Evolutionary conservation across 768 basidiomycete genomes (phyloP).

Genomic region (Aureoboletus auriporus): DNA sequence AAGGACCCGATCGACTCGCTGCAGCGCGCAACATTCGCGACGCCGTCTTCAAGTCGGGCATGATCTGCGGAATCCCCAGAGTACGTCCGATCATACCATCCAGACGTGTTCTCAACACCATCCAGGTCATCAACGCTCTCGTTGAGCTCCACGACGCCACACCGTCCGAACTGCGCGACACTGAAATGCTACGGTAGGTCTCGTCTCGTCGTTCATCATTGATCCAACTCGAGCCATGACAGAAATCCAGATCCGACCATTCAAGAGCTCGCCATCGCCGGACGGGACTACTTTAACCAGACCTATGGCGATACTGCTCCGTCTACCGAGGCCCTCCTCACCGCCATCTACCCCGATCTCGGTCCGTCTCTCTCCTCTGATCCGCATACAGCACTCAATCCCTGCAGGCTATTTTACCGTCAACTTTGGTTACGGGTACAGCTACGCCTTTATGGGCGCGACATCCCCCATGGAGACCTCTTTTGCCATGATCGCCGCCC

Average conservation of each 20-base stretch:
- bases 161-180: conserved; percentile 51
- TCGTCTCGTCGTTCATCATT: too few relatives aligned
- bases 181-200: conserved; percentile 41
- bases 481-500: conserved; percentile 55
- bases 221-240: conserved; percentile 14
- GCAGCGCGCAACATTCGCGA: conserved; percentile 58
- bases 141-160: conserved; percentile 46
- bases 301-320: conserved; percentile 57
- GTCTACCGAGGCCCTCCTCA: conserved; percentile 44
- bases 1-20: conserved; percentile 34
- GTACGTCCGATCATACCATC: conserved; percentile 27
- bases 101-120: background rate
- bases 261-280: conserved; percentile 40
- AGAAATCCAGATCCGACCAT: conserved; percentile 39
- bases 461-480: conserved; percentile 53
- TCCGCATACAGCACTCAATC: background rate
- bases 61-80: conserved; percentile 55
- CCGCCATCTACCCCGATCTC: conserved; percentile 57
- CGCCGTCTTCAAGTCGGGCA: conserved; percentile 57
- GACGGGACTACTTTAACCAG: conserved; percentile 40
- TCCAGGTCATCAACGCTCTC: conserved; percentile 52
- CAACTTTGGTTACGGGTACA: conserved; percentile 53
- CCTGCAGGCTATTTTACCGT: conserved; percentile 49
- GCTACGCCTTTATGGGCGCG: conserved; percentile 46
- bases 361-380: conserved; percentile 34